A percentile compares a stretch with the other conserved stretches of the same genome.
phyloP scores from a whole-genome alignment of 164 flowering plant genomes.

The Warburgia ugandensis region DNA sequence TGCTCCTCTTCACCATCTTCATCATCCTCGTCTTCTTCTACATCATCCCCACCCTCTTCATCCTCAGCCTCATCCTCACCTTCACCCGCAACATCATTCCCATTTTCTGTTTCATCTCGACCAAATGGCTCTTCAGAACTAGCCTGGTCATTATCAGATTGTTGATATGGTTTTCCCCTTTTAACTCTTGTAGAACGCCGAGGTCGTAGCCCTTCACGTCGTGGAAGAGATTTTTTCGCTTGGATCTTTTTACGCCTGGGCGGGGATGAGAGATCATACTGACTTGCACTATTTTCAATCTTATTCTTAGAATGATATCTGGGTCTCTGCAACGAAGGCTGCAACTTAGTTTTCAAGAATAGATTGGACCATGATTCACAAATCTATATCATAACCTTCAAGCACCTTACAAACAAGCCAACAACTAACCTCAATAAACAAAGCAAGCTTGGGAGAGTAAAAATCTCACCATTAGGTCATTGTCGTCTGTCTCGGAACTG shows the following conservation, averaged over 20 bases:
- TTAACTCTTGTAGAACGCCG: constrained; percentile 43
- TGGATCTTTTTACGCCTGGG: constrained; percentile 42
- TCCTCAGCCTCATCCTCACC: constrained; percentile 51
- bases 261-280: constrained; percentile 41
- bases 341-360: constrained; percentile 10
- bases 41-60: constrained; percentile 51
- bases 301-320: constrained; percentile 39
- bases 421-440: constrained; percentile 10
- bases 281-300: constrained; percentile 37
- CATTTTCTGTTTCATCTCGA: constrained; percentile 25
- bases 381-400: neutral
- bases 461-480: constrained; percentile 75
- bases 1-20: constrained; percentile 65
- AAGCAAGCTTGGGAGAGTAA: constrained; percentile 13
- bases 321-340: constrained; percentile 39
- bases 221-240: constrained; percentile 43
- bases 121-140: constrained; percentile 58
- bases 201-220: constrained; percentile 92
- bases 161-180: constrained; percentile 33
- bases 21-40: constrained; percentile 55
- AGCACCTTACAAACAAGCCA: constrained; percentile 8
- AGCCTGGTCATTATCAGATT: constrained; percentile 66
- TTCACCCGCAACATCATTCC: constrained; percentile 33
- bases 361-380: neutral
- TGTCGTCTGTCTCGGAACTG: constrained; percentile 78